Conservation (phyloP, 306 rosid genomes). For the Luffa aegyptiaca region DNA sequence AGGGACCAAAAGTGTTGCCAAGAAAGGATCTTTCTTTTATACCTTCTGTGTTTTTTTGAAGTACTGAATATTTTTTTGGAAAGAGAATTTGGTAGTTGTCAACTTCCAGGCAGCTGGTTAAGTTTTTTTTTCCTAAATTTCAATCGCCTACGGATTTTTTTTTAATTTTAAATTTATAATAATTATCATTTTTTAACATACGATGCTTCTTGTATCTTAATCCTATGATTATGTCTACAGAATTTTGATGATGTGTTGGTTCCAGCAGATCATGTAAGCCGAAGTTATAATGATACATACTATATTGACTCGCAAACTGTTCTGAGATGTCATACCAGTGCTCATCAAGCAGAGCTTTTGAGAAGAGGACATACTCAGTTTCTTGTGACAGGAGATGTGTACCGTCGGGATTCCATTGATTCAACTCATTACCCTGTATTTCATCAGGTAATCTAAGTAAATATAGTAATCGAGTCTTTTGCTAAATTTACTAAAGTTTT, state of each 20-base stretch:
- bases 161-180: background rate
- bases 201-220: background rate
- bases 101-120: background rate
- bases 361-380: constrained; percentile 75
- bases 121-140: background rate
- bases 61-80: background rate
- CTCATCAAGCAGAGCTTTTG: constrained; percentile 87
- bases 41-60: background rate
- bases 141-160: background rate
- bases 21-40: background rate
- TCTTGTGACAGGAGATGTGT: constrained; percentile 98
- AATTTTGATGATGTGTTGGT: constrained; percentile 98
- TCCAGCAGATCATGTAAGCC: constrained; percentile 87
- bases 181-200: background rate
- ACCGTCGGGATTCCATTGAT: constrained; percentile 96
- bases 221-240: constrained; percentile 26
- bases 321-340: constrained; percentile 96
- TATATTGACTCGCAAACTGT: constrained; percentile 70
- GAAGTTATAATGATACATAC: constrained; percentile 93
- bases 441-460: constrained; percentile 58
- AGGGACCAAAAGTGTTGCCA: background rate
- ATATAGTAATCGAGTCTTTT: background rate
- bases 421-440: constrained; percentile 95
- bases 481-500: constrained; percentile 13
- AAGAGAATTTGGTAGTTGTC: background rate